Evolutionary conservation across 1,284 basidiomycete species (phyloP), one percentile per base, ranked within the genome.

Genomic region (Cryptococcus floricola): DNA sequence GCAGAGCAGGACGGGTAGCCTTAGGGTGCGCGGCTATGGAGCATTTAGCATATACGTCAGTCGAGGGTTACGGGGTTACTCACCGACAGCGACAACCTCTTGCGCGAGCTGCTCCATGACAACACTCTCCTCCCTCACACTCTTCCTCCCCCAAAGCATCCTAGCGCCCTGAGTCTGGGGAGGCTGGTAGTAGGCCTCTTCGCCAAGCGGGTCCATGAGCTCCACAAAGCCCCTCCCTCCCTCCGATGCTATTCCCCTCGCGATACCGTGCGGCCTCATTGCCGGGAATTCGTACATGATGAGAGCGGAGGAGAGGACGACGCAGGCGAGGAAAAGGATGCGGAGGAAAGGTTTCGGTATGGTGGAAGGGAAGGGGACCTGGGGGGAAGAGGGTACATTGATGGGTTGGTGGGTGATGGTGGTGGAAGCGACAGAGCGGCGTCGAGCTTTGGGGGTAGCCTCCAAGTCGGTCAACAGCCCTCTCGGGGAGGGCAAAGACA

Each of bases 341-440:
- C 73, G 66, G 27, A 72, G 27, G 3, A 75, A 34, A 4, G 71
- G 71, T 55, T 63, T 61, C 10, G 73, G 73, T 8, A 74, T 45
- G 27, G 55, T 50, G 13, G 57, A 54, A 6, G 69, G 56, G 31
- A 59, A 51, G 13, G 58, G 60, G 41, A 4, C n/a, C 5, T 57
- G 37, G 14, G 56, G 58, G 3, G 56, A 38, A 9, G 65, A 60
- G 18, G 64, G 68, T 27, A 67, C 54, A 37, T 68, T 65, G 50
- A 50, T 18, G 4, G 58, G 61, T 8, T 51, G 41, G 37, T 61
- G 57, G 13, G 23, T 23, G 23, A 42, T 39, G 28, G 54, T 42
- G 16, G 41, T 42, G 41, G n/a, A 23, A 42, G 56, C 19, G 59
- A 56, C n/a, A 49, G 27, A 19, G 43, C 48, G 42, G 16, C 59